phyloP scores from a whole-genome alignment of 2,329 filamentous ascomycete species.

The Fusarium setosum region DNA sequence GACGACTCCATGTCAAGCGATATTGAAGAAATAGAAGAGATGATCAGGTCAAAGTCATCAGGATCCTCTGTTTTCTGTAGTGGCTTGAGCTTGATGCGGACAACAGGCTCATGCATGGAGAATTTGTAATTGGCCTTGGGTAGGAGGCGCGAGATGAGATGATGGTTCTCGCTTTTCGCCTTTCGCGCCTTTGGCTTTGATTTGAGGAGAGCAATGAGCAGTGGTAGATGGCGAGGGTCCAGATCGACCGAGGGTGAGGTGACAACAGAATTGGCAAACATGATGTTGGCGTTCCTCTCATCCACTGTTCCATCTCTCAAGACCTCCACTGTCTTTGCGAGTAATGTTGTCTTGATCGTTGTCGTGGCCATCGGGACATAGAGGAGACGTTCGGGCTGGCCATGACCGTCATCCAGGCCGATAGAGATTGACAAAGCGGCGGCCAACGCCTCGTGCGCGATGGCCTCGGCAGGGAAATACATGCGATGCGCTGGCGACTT shows the following conservation, averaged over 20 bases:
- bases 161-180: constrained; percentile 59
- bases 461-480: constrained; percentile 94
- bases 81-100: constrained; percentile 88
- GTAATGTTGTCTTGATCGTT: constrained; percentile 91
- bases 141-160: constrained; percentile 88
- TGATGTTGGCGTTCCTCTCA: constrained; percentile 93
- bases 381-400: constrained; percentile 84
- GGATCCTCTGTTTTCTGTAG: constrained; percentile 72
- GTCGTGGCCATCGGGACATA: constrained; percentile 99
- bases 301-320: constrained; percentile 76
- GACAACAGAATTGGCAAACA: constrained; percentile 95
- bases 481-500: constrained; percentile 96
- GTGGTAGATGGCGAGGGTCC: constrained; percentile 89
- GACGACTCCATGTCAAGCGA: constrained; percentile 95
- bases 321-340: constrained; percentile 91
- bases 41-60: constrained; percentile 93
- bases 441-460: constrained; percentile 93
- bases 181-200: constrained; percentile 55
- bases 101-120: constrained; percentile 94
- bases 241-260: constrained; percentile 96
- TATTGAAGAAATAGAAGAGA: constrained; percentile 93
- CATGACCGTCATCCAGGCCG: constrained; percentile 89
- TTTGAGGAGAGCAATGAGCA: constrained; percentile 82
- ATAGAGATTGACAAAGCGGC: constrained; percentile 93
- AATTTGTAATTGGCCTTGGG: constrained; percentile 96